Evolutionary conservation across 495 filamentous ascomycete genomes (phyloP).

Genomic region (Copromyces sp.): DNA sequence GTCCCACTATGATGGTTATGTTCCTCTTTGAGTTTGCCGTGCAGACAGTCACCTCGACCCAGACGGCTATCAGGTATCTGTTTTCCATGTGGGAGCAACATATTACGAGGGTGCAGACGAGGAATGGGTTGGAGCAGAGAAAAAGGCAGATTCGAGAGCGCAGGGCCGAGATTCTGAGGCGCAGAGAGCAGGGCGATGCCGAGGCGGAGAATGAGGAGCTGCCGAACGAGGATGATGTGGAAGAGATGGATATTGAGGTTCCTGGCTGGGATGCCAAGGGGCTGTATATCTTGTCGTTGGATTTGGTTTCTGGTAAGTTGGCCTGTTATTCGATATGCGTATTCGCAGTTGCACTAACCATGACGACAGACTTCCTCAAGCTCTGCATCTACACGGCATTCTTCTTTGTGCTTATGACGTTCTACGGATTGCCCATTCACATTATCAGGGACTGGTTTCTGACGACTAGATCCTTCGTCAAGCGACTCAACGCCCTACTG

Average conservation of each 20-base stretch:
- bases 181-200: constrained; percentile 41
- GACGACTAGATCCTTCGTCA: constrained; percentile 82
- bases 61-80: constrained; percentile 66
- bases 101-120: constrained; percentile 60
- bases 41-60: constrained; percentile 65
- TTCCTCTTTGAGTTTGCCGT: constrained; percentile 97
- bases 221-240: constrained; percentile 66
- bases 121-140: constrained; percentile 52
- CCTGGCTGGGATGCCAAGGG: constrained; percentile 96
- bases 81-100: constrained; percentile 71
- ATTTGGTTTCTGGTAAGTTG: constrained; percentile 64
- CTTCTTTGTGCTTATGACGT: constrained; percentile 84
- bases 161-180: constrained; percentile 54
- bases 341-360: neutral
- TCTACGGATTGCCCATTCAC: constrained; percentile 92
- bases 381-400: constrained; percentile 80
- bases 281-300: constrained; percentile 82
- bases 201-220: constrained; percentile 38
- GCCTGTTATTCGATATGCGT: neutral
- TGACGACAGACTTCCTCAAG: constrained; percentile 69
- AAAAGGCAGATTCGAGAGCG: constrained; percentile 44
- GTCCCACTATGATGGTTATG: constrained; percentile 99
- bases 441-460: constrained; percentile 92
- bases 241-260: constrained; percentile 86
- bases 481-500: constrained; percentile 76